phyloP scores from a whole-genome alignment of 352 stramenopile genomes.

The Phytophthora europaea region DNA sequence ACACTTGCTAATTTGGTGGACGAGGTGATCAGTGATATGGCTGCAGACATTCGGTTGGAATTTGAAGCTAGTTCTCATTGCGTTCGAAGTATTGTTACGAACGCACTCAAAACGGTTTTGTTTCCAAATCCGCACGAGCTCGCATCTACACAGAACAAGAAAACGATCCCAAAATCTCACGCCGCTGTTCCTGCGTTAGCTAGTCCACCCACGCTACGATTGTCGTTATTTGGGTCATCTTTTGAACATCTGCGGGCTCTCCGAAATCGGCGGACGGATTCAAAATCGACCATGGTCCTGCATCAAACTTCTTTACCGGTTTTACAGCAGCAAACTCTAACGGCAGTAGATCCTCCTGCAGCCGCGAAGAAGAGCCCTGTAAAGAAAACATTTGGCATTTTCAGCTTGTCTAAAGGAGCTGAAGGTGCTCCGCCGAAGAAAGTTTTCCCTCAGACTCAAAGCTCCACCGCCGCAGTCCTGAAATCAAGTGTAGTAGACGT shows the following conservation, averaged over 20 bases:
- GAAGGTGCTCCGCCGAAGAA: neutral
- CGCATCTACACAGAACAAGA: conserved; percentile 16
- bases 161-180: conserved; percentile 7
- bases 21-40: conserved; percentile 46
- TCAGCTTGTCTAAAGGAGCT: conserved; percentile 8
- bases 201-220: conserved; percentile 15
- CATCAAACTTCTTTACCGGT: conserved; percentile 26
- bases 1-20: conserved; percentile 34
- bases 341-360: conserved; percentile 1
- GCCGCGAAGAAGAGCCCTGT: conserved; percentile 12
- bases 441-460: neutral
- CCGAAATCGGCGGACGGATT: conserved; percentile 18
- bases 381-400: conserved; percentile 37
- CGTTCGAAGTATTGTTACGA: conserved; percentile 29
- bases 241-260: conserved; percentile 21
- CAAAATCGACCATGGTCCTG: conserved; percentile 9
- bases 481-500: conserved; percentile 5
- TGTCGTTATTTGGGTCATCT: conserved; percentile 38
- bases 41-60: conserved; percentile 49
- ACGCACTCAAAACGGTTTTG: conserved; percentile 30
- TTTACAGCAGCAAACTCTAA: neutral
- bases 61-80: conserved; percentile 34
- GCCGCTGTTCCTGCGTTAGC: neutral
- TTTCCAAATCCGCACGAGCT: conserved; percentile 20
- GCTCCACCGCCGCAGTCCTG: neutral